Evolutionary conservation across 768 basidiomycete genomes (phyloP), one percentile per base, ranked within the genome.

Genomic region (Auriscalpium orientale): DNA sequence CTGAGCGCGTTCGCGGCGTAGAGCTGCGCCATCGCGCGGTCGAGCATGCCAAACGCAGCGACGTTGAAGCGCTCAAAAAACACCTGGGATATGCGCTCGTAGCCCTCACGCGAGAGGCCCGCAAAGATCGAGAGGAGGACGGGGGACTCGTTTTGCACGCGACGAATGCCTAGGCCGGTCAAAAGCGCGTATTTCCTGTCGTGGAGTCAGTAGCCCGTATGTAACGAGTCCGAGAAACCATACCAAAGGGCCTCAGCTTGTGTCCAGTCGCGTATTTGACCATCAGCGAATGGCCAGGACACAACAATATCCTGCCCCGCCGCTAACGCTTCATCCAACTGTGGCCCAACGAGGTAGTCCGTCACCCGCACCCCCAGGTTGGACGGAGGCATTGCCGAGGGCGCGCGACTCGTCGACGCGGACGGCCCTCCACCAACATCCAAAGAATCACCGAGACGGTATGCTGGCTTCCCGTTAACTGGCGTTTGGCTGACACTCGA

Each of bases 21-120:
- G 46, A 95, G 72, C 62, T 93, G 89, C 9, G 89, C 81, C 69
- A 93, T 79, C 20, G 93, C 87, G 0, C 91, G 88, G 55, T 94
- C 87, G 50, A 93, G 74, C 61, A 94, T 76, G 54, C 81, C 79
- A 60, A 95, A 82, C 15, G 84, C 89, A 9, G 94, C 86, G 28
- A 88, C 86, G 66, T 94, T 93, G 79, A 95, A 90, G 22, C 89
- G 86, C 66, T 95, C 93, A 64, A 97, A 97, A 71, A 95, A 91
- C 40, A 90, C 77, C 65, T 88, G 91, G 63, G 85, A 87, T 63
- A 87, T 79, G 46, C 78, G 78, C 66, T 94, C 89, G 68, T 87
- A 80, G 9, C 81, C 77, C 38, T 74, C 72, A 52, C 87, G 79
- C 22, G 89, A 79, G 20, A 90, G 79, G 34, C 82, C 80, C 0